phyloP scores from a whole-genome alignment of 2,329 filamentous ascomycete species.

The Fusarium sp. region DNA sequence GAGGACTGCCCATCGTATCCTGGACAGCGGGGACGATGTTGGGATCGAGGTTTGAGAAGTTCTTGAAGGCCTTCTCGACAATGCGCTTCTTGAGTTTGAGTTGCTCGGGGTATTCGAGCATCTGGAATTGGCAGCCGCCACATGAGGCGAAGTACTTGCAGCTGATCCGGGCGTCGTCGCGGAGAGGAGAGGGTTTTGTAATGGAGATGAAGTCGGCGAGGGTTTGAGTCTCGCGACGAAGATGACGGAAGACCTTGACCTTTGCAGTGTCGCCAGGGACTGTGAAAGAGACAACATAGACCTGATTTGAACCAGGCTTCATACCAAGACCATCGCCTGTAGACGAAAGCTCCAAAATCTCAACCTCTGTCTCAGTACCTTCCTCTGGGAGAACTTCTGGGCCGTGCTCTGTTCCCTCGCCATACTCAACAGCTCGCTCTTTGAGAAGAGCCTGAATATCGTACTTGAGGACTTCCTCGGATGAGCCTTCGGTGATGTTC shows the following conservation, averaged over 20 bases:
- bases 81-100: constrained; percentile 84
- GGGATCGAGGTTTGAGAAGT: constrained; percentile 85
- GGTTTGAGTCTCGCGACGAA: constrained; percentile 71
- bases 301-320: constrained; percentile 65
- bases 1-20: constrained; percentile 87
- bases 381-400: constrained; percentile 64
- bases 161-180: constrained; percentile 78
- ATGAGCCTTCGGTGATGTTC: constrained; percentile 67
- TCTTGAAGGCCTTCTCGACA: constrained; percentile 88
- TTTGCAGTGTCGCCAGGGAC: constrained; percentile 83
- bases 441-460: constrained; percentile 67
- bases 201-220: constrained; percentile 85
- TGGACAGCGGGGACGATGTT: constrained; percentile 77
- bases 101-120: constrained; percentile 89
- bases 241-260: constrained; percentile 80
- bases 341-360: constrained; percentile 84
- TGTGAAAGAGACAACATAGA: constrained; percentile 90
- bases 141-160: constrained; percentile 90
- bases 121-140: constrained; percentile 96
- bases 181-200: constrained; percentile 73
- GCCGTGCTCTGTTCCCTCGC: constrained; percentile 41
- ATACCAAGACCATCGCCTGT: constrained; percentile 90
- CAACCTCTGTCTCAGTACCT: constrained; percentile 80
- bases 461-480: constrained; percentile 70
- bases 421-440: constrained; percentile 47